Evolutionary conservation across 23 red algal species (phyloP).

Genomic region (Cyanidiococcus yangmingshanensis): DNA sequence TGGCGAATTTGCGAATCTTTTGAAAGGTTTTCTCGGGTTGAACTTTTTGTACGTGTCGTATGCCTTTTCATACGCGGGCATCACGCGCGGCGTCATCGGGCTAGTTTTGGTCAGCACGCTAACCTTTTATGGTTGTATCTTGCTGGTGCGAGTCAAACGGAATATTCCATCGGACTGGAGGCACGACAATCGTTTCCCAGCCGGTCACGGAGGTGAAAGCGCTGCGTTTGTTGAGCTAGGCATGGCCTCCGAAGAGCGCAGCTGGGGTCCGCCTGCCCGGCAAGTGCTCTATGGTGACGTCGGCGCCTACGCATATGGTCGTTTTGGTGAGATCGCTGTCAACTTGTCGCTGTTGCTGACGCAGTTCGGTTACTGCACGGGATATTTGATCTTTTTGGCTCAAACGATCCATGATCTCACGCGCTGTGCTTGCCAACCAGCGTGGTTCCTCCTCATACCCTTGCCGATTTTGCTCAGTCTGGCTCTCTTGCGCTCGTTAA

Average conservation of each 20-base stretch:
- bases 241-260: neutral
- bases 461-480: slow-evolving; percentile 46
- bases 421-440: slow-evolving; percentile 29
- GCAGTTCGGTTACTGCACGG: slow-evolving; percentile 93
- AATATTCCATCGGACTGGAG: slow-evolving; percentile 15
- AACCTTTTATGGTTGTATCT: slow-evolving; percentile 67
- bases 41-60: slow-evolving; percentile 93
- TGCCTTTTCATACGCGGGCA: slow-evolving; percentile 80
- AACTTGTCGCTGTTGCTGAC: slow-evolving; percentile 66
- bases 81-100: slow-evolving; percentile 55
- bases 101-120: slow-evolving; percentile 45
- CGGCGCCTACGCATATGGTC: slow-evolving; percentile 39
- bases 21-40: slow-evolving; percentile 90
- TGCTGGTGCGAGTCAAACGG: slow-evolving; percentile 64
- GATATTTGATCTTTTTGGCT: slow-evolving; percentile 89
- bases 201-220: neutral
- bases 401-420: slow-evolving; percentile 81
- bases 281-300: slow-evolving; percentile 69
- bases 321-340: slow-evolving; percentile 34
- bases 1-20: slow-evolving; percentile 65
- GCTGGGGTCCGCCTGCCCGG: neutral
- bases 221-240: neutral
- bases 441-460: slow-evolving; percentile 55
- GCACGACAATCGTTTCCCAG: neutral
- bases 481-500: slow-evolving; percentile 59